A percentile compares a stretch with the other conserved stretches of the same genome.
phyloP scores from a whole-genome alignment of 2,329 filamentous ascomycete genomes.

The Claviceps sp. region DNA sequence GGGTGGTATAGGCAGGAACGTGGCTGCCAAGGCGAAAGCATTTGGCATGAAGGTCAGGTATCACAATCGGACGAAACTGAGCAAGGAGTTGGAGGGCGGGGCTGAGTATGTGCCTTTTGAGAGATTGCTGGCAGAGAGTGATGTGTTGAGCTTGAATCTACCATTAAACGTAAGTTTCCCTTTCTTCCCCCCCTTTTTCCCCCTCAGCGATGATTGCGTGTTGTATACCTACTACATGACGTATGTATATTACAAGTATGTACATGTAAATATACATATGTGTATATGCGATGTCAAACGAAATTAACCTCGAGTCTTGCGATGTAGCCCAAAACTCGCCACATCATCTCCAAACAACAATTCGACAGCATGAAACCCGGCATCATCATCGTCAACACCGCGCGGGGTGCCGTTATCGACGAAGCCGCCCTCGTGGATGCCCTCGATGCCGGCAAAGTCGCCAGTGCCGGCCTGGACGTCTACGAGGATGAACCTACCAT shows the following conservation, averaged over 20 bases:
- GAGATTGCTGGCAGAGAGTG: slow-evolving; percentile 52
- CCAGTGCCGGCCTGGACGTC: slow-evolving; percentile 63
- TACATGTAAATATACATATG: too few relatives aligned
- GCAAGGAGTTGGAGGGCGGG: slow-evolving; percentile 38
- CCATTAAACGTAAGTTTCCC: slow-evolving; percentile 59
- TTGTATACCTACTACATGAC: too few relatives aligned
- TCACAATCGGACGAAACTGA: slow-evolving; percentile 54
- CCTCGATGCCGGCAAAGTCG: slow-evolving; percentile 55
- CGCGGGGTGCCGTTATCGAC: slow-evolving; percentile 70
- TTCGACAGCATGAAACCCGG: slow-evolving; percentile 68
- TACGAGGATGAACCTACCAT: slow-evolving; percentile 71
- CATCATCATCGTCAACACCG: slow-evolving; percentile 69
- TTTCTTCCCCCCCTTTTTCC: not conserved
- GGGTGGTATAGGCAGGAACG: slow-evolving; percentile 70
- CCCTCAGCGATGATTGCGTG: too few relatives aligned
- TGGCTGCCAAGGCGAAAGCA: slow-evolving; percentile 58
- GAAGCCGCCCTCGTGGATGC: slow-evolving; percentile 67
- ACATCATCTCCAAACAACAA: slow-evolving; percentile 59
- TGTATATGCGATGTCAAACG: not conserved
- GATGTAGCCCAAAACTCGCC: slow-evolving; percentile 47
- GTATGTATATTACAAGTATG: too few relatives aligned
- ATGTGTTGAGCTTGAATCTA: slow-evolving; percentile 69
- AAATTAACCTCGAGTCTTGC: not conserved
- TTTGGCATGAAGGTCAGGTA: slow-evolving; percentile 70
- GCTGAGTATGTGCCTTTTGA: slow-evolving; percentile 63